phyloP scores from a whole-genome alignment of 225 moss, liverwort and hornwort genomes.

The Sphagnum contortum region DNA sequence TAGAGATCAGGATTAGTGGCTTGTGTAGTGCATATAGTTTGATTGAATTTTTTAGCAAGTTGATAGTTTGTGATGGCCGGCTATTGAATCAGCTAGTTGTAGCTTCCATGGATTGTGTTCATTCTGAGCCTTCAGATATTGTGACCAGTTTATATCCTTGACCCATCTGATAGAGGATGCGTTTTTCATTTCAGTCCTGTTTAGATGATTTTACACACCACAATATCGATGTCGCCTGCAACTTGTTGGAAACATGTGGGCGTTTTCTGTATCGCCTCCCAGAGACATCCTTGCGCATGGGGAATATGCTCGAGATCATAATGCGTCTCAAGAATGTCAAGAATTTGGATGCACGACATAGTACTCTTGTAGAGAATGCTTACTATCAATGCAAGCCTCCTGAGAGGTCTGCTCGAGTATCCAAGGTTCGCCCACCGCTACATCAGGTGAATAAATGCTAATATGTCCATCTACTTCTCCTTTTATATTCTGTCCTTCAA shows the following conservation, averaged over 20 bases:
- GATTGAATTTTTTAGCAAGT: no score
- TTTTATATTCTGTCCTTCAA: background rate
- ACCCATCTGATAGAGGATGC: no score
- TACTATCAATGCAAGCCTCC: constrained; percentile 99
- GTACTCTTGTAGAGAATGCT: constrained; percentile 97
- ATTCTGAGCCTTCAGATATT: no score
- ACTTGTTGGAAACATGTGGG: constrained; percentile 94
- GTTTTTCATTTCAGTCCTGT: constrained; percentile 51
- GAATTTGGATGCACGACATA: constrained; percentile 98
- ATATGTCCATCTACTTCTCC: constrained; percentile 5
- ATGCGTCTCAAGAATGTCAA: constrained; percentile 98
- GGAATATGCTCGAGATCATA: constrained; percentile 98
- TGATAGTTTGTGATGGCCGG: no score
- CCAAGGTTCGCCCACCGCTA: constrained; percentile 86
- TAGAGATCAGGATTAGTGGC: no score
- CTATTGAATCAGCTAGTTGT: no score
- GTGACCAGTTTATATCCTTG: no score
- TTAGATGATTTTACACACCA: constrained; percentile 98
- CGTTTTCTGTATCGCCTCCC: constrained; percentile 84
- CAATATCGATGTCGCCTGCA: constrained; percentile 99
- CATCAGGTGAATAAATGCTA: constrained; percentile 47
- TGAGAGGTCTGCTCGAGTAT: constrained; percentile 90
- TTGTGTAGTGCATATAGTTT: no score
- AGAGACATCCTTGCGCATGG: constrained; percentile 89
- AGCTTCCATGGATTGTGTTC: no score